Evolutionary conservation across 352 stramenopile species (phyloP).

Genomic region (Phytopythium aichiense): DNA sequence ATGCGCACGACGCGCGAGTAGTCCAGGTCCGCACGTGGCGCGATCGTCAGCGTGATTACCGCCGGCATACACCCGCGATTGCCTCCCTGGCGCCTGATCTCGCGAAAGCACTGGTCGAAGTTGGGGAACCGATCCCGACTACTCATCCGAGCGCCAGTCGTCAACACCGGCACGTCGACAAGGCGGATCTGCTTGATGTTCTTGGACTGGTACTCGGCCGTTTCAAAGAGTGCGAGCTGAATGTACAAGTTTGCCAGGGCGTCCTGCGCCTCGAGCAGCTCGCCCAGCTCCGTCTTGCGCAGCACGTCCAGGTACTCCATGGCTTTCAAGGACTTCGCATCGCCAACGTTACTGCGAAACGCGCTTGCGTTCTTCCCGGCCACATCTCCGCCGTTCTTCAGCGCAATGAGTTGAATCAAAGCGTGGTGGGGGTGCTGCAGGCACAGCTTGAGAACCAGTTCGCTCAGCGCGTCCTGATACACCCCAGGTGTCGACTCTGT

Average conservation of each 20-base stretch:
- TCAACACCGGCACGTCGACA: conserved; percentile 45
- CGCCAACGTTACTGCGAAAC: conserved; percentile 80
- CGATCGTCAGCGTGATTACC: conserved; percentile 70
- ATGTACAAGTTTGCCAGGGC: conserved; percentile 72
- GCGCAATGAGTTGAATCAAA: conserved; percentile 93
- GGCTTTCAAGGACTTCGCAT: conserved; percentile 65
- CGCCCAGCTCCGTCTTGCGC: conserved; percentile 39
- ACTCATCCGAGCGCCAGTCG: background rate
- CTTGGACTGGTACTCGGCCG: conserved; percentile 56
- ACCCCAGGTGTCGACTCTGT: conserved; percentile 4
- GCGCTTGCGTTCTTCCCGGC: conserved; percentile 73
- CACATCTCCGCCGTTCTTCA: conserved; percentile 92
- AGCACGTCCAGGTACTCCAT: conserved; percentile 59
- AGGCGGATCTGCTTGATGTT: conserved; percentile 72
- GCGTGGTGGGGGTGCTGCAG: conserved; percentile 96
- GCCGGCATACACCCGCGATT: conserved; percentile 59
- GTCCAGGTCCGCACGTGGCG: conserved; percentile 69
- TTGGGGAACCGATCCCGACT: conserved; percentile 8
- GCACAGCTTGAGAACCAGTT: conserved; percentile 91
- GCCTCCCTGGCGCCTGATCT: conserved; percentile 32
- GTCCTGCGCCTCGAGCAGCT: conserved; percentile 74
- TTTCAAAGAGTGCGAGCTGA: conserved; percentile 79
- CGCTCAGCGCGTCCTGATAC: conserved; percentile 81
- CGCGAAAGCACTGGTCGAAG: conserved; percentile 76
- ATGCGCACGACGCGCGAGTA: conserved; percentile 81